phyloP scores from a whole-genome alignment of 352 stramenopile species.

The Paralagenidium karlingii region DNA sequence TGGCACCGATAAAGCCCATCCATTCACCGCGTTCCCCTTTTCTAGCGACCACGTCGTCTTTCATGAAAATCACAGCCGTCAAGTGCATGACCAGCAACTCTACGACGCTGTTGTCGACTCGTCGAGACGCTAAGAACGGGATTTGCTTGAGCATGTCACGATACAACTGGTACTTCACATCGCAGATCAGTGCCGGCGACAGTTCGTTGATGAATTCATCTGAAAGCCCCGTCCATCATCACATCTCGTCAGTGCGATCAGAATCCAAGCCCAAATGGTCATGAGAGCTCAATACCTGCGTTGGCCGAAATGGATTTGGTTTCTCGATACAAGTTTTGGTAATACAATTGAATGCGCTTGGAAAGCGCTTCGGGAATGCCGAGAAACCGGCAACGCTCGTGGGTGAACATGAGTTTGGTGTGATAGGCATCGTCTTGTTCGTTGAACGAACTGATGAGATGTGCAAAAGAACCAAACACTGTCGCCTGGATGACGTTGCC shows the following conservation, averaged over 20 bases:
- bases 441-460: conserved; percentile 56
- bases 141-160: conserved; percentile 72
- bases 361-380: conserved; percentile 39
- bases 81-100: conserved; percentile 69
- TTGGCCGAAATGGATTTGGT: conserved; percentile 46
- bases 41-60: conserved; percentile 63
- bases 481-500: conserved; percentile 56
- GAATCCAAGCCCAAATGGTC: too few relatives aligned
- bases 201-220: conserved; percentile 70
- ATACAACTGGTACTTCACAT: conserved; percentile 72
- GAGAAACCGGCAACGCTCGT: conserved; percentile 48
- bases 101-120: conserved; percentile 51
- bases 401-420: conserved; percentile 51
- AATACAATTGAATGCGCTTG: conserved; percentile 44
- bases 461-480: conserved; percentile 50
- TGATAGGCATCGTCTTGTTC: conserved; percentile 53
- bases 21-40: conserved; percentile 69
- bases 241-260: too few relatives aligned
- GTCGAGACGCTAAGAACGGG: conserved; percentile 48
- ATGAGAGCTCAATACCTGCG: too few relatives aligned
- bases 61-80: conserved; percentile 68
- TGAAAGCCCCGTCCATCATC: too few relatives aligned
- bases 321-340: conserved; percentile 57
- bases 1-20: conserved; percentile 75
- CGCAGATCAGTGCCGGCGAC: conserved; percentile 48